These are phyloP conservation scores for Cytospora paraplurivora DNA, from an alignment of 2,329 filamentous ascomycete genomes.

Conservation along the genomic window DNA sequence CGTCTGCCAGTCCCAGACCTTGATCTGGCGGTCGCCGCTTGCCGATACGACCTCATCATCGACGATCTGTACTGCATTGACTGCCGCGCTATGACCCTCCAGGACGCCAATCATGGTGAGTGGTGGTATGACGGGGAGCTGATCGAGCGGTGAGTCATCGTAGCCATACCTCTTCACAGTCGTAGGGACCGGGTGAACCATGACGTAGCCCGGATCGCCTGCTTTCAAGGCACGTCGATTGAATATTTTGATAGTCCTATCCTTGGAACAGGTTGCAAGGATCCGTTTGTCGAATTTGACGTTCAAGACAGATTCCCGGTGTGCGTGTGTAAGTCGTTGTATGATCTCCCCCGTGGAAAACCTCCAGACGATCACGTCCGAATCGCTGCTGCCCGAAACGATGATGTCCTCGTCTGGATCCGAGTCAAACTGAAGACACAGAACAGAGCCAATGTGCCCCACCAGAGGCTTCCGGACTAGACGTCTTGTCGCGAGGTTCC, in stretches of 20 bases:
- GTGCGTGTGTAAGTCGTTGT: constrained; percentile 74
- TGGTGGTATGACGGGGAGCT: constrained; percentile 58
- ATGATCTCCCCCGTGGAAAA: constrained; percentile 88
- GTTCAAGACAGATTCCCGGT: constrained; percentile 89
- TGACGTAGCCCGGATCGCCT: constrained; percentile 58
- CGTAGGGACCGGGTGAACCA: constrained; percentile 55
- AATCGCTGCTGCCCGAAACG: constrained; percentile 94
- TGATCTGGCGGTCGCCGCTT: constrained; percentile 90
- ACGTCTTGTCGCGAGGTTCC: constrained; percentile 82
- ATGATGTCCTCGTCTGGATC: constrained; percentile 85
- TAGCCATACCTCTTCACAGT: constrained; percentile 58
- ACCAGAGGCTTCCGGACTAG: constrained; percentile 72
- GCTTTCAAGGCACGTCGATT: constrained; percentile 71
- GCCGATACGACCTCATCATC: constrained; percentile 89
- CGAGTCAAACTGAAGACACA: constrained; percentile 94
- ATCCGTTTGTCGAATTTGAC: constrained; percentile 89
- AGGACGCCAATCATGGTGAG: constrained; percentile 79
- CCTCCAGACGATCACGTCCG: constrained; percentile 85
- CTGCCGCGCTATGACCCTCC: constrained; percentile 84
- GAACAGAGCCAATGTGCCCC: constrained; percentile 82
- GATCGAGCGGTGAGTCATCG: constrained; percentile 47
- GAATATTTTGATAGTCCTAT: constrained; percentile 96
- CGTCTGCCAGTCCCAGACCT: constrained; percentile 88
- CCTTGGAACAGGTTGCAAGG: constrained; percentile 95
- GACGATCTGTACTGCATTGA: constrained; percentile 93